Base-by-base conservation (phyloP, 306 rosid species). In the Arachis hypogaea region DNA sequence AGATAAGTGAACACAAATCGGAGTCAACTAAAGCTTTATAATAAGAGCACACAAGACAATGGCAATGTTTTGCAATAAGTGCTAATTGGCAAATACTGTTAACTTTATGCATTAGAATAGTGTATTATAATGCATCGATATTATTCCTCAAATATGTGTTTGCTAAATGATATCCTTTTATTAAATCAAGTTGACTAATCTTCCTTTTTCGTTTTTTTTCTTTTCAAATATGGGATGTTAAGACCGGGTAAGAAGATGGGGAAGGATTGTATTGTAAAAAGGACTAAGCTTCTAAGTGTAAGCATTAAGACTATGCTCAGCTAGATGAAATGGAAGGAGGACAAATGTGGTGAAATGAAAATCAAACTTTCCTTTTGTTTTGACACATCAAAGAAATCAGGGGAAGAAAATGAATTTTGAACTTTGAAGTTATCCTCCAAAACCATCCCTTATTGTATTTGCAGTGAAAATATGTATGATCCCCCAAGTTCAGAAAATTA, bases 1-100 rank as follows among this genome's bases (percentile, higher is more conserved):
- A 79, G 49, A 71, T 47, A 73, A 75, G 60, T 30, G 18, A 75
- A 54, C 61, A 71, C 49, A 22, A 76, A 75, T 63, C 69, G 76
- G 66, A 64, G 68, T 67, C 22, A 73, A 58, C 45, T 9, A 58
- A 50, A 64, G 36, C 42, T 49, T 58, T 40, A 65, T 54, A 70
- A 52, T 43, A 12, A 59, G 18, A 50, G 50, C 18, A 54, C 11
- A 54, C 51, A 77, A 33, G 28, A 43, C 47, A 50, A 28, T 11
- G 30, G 36, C 51, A 60, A 42, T 69, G 47, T n/a, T 59, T 18
- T 50, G 70, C 70, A 16, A 42, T 10, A 59, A 62, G 22, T 30
- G 28, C 47, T 57, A 57, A 46, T 55, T 41, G 40, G 38, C 38
- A 33, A 33, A 33, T 33, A 33, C 38, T 33, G 38, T 33, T 33